A percentile compares a stretch with the other conserved stretches of the same genome.
Evolutionary conservation across 2,329 filamentous ascomycete genomes (phyloP).

Genomic region (Claviceps spartinae): DNA sequence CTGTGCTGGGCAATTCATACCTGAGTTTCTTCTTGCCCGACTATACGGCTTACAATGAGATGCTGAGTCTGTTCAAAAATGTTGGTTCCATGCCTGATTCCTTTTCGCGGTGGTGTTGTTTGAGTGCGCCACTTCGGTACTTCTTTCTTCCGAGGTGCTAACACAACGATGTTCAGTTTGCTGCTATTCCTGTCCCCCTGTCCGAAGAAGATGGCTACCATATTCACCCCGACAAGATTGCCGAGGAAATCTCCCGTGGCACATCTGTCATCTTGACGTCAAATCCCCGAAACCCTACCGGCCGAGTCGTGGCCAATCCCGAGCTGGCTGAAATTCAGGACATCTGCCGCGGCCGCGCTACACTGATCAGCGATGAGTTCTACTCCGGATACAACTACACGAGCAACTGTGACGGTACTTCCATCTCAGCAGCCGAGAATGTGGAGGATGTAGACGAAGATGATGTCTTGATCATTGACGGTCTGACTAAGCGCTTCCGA

Average conservation of each 20-base stretch:
- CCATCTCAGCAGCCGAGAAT: constrained; percentile 81
- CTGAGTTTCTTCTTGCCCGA: constrained; percentile 89
- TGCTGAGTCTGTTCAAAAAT: constrained; percentile 90
- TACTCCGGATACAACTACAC: constrained; percentile 96
- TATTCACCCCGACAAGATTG: constrained; percentile 86
- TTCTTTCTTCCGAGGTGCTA: not conserved
- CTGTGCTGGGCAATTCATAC: constrained; percentile 84
- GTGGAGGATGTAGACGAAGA: constrained; percentile 80
- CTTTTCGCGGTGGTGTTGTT: not conserved
- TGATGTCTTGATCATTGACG: constrained; percentile 88
- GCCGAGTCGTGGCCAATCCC: constrained; percentile 71
- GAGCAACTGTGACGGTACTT: constrained; percentile 75
- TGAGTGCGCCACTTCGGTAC: not conserved
- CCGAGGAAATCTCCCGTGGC: constrained; percentile 76
- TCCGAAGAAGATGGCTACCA: constrained; percentile 80
- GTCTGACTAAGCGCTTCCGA: constrained; percentile 91
- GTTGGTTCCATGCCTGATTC: constrained; percentile 24
- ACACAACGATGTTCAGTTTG: constrained; percentile 41
- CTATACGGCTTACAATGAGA: constrained; percentile 96
- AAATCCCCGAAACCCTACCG: constrained; percentile 90
- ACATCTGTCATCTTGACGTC: constrained; percentile 84
- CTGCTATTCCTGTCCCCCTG: constrained; percentile 74
- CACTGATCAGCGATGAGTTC: constrained; percentile 92
- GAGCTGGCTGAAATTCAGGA: constrained; percentile 86
- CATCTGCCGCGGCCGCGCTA: constrained; percentile 79